phyloP scores from a whole-genome alignment of 2,329 filamentous ascomycete genomes.

The Cercospora zeina region DNA sequence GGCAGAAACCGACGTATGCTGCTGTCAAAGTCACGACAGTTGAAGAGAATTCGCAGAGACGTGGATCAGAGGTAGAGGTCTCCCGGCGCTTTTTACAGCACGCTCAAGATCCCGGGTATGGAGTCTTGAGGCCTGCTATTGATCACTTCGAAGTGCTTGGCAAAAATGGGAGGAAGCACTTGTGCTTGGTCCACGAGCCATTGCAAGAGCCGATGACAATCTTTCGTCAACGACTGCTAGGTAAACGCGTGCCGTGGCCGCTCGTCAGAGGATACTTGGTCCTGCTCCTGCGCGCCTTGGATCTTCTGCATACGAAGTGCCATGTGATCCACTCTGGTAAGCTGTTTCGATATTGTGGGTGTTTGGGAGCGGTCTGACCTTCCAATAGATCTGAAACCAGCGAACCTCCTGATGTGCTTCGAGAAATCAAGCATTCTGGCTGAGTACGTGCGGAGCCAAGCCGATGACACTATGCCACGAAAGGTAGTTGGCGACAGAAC shows the following conservation, averaged over 20 bases:
- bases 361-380: background rate
- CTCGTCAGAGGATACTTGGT: constrained; percentile 1
- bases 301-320: constrained; percentile 7
- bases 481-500: background rate
- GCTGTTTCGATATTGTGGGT: background rate
- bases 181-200: constrained; percentile 8
- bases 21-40: background rate
- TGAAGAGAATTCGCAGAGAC: too few relatives aligned
- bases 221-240: background rate
- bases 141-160: background rate
- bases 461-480: background rate
- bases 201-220: background rate
- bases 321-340: constrained; percentile 6
- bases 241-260: background rate
- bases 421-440: background rate
- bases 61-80: too few relatives aligned
- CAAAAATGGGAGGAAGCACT: background rate
- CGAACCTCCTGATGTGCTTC: background rate
- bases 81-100: background rate
- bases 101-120: background rate
- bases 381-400: background rate
- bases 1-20: background rate
- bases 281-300: background rate
- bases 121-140: background rate
- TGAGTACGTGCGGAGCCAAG: background rate